Evolutionary conservation across 2,329 filamentous ascomycete genomes (phyloP).

Genomic region (Grosmannia serpens): DNA sequence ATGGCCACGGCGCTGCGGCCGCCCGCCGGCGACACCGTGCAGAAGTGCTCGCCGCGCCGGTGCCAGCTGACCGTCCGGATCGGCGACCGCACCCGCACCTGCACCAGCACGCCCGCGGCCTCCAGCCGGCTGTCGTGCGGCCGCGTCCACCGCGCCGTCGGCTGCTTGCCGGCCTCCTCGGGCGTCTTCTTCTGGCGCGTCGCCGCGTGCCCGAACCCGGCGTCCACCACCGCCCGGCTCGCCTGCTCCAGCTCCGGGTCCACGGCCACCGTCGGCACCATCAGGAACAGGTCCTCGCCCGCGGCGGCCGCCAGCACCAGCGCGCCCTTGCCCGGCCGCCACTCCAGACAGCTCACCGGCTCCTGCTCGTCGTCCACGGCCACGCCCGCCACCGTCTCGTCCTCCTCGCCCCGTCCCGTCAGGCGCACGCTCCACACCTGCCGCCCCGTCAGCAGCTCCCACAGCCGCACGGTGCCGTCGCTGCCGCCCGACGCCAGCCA

Average conservation of each 20-base stretch:
- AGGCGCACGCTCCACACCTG: slow-evolving; percentile 79
- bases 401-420: slow-evolving; percentile 18
- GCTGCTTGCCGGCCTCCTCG: slow-evolving; percentile 54
- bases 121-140: slow-evolving; percentile 63
- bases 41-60: slow-evolving; percentile 84
- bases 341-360: slow-evolving; percentile 75
- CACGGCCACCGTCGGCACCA: slow-evolving; percentile 56
- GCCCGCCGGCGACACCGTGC: slow-evolving; percentile 74
- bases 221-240: slow-evolving; percentile 68
- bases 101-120: slow-evolving; percentile 66
- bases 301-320: slow-evolving; percentile 73
- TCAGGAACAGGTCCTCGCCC: slow-evolving; percentile 76
- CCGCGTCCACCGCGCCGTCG: slow-evolving; percentile 71
- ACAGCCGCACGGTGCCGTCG: slow-evolving; percentile 83
- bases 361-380: slow-evolving; percentile 47
- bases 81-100: slow-evolving; percentile 65
- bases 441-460: slow-evolving; percentile 76
- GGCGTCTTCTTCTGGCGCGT: slow-evolving; percentile 29
- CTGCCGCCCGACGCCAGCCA: slow-evolving; percentile 89
- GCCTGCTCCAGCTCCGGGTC: slow-evolving; percentile 62
- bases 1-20: slow-evolving; percentile 77
- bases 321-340: slow-evolving; percentile 75
- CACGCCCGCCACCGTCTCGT: slow-evolving; percentile 25
- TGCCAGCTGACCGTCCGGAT: slow-evolving; percentile 93
- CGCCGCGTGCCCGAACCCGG: slow-evolving; percentile 88